A percentile compares a stretch with the other conserved stretches of the same genome.
Evolutionary conservation across 208 protist species (phyloP).

Genomic region (Phytomonas serpens): DNA sequence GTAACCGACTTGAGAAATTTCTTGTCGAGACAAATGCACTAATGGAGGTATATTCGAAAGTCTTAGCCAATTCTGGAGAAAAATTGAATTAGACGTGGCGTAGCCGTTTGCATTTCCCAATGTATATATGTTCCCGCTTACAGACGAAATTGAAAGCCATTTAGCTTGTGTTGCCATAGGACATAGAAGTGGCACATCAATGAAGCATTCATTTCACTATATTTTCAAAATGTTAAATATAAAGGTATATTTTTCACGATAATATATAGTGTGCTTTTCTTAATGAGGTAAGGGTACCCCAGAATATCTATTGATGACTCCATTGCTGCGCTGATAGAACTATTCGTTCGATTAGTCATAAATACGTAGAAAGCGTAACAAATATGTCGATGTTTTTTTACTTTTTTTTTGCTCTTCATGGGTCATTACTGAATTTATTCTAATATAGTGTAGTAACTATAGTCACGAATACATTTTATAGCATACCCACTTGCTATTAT

Average conservation of each 20-base stretch:
- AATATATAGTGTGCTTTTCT: neutral
- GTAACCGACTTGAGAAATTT: neutral
- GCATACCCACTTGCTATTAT: neutral
- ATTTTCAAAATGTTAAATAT: neutral
- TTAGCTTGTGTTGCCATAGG: neutral
- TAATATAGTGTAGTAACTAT: neutral
- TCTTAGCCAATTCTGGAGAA: neutral
- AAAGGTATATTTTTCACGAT: neutral
- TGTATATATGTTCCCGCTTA: neutral
- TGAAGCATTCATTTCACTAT: neutral
- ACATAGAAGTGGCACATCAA: neutral
- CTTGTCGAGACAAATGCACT: constrained; percentile 9
- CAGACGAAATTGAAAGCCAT: neutral
- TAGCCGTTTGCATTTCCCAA: neutral
- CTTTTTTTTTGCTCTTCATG: neutral
- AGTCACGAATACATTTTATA: neutral
- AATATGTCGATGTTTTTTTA: neutral
- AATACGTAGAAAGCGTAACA: neutral
- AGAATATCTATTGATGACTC: neutral
- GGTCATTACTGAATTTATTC: neutral
- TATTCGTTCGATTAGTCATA: neutral
- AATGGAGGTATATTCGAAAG: neutral
- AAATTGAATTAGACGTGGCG: neutral
- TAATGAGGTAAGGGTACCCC: neutral
- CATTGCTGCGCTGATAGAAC: neutral